phyloP scores from a whole-genome alignment of 768 basidiomycete species.

The Calocybe indica region DNA sequence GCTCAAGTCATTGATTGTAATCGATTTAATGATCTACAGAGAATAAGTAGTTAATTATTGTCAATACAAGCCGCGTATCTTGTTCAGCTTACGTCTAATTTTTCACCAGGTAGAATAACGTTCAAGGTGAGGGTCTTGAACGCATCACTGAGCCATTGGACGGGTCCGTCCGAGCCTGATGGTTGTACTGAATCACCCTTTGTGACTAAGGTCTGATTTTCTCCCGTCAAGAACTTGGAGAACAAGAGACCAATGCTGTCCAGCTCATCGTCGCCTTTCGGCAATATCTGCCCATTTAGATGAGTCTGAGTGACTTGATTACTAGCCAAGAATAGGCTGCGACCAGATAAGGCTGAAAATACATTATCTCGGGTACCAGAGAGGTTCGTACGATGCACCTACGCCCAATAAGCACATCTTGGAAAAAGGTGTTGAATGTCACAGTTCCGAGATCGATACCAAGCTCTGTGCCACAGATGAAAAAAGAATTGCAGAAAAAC shows the following conservation, averaged over 20 bases:
- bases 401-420: constrained; percentile 55
- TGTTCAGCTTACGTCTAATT: constrained; percentile 34
- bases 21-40: constrained; percentile 54
- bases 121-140: constrained; percentile 60
- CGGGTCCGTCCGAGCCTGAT: constrained; percentile 39
- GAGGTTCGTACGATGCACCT: constrained; percentile 20
- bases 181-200: constrained; percentile 59
- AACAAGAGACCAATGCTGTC: constrained; percentile 56
- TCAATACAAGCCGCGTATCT: background rate
- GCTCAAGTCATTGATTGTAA: constrained; percentile 50
- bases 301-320: constrained; percentile 41
- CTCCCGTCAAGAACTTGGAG: constrained; percentile 55
- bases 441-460: constrained; percentile 66
- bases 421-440: constrained; percentile 56
- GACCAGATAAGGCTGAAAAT: constrained; percentile 43
- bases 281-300: constrained; percentile 58
- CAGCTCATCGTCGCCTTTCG: constrained; percentile 50
- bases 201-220: constrained; percentile 56
- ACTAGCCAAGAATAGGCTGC: constrained; percentile 44
- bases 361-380: background rate
- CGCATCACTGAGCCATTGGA: constrained; percentile 63
- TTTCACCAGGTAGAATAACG: constrained; percentile 58
- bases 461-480: constrained; percentile 35
- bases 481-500: background rate
- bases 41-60: background rate